Evolutionary conservation across 2,329 filamentous ascomycete genomes (phyloP), one percentile per base, ranked within the genome.

Genomic region (Microdochium trichocladiopsis): DNA sequence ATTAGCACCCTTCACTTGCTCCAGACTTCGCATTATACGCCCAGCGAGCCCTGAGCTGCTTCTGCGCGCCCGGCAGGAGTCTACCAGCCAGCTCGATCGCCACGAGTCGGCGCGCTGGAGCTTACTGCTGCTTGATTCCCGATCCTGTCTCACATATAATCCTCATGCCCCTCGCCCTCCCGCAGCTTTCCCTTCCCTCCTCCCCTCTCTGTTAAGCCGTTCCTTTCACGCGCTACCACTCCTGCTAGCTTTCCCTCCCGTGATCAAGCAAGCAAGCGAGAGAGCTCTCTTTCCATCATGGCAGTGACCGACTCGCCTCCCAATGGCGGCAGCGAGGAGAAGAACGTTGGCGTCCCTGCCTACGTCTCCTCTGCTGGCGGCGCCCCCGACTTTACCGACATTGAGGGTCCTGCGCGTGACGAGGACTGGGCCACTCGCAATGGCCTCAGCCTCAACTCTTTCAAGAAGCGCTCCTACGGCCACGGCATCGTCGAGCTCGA

Each of bases 361-460:
- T 65, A 63, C 50, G 52, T 56, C 41, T 53, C 52, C 12, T 24
- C 43, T 14, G 16, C 12, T 8, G 18, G 18, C 41, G 21, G 21
- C 33, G 14, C 33, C 18, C 41, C 41, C 6, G 41, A 45, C n/a
- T 45, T 18, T 12, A 18, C 12, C 41, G 41, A 45, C 41, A 45
- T 45, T 12, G 41, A 45, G 12, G 41, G 41, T 12, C 41, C 41
- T 18, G 3, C 21, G 18, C 41, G 41, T 18, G 41, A 48, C 24
- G 65, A 68, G 47, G 63, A 66, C 41, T 45, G 41, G 41, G 41
- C 41, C 12, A 45, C 41, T 10, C 71, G 72, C 54, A 69, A 69
- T 56, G 73, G 72, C 48, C 57, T 75, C 50, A 71, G 64, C 55
- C 33, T 69, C 18, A 65, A 69, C 49, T 74, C 72, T 21, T 75